Conservation (phyloP, 257 asterid genomes). For the Linaria vulgaris region DNA sequence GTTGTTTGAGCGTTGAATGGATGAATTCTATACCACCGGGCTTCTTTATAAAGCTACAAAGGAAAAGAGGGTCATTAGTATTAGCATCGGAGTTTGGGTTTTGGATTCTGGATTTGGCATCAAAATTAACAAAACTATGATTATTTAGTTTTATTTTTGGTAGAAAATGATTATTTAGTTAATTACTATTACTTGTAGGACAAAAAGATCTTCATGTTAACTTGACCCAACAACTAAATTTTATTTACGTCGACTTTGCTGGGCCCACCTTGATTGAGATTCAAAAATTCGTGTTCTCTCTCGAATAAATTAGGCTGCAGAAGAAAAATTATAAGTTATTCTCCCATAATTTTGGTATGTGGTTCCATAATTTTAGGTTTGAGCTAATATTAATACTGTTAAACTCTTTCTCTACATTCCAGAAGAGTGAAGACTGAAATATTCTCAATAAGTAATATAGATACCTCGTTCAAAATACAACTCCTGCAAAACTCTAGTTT, state of each 20-base stretch:
- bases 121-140: slow-evolving; percentile 16
- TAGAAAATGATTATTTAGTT: slow-evolving; percentile 26
- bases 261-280: not conserved
- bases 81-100: slow-evolving; percentile 4
- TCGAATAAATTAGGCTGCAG: not conserved
- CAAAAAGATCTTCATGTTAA: slow-evolving; percentile 26
- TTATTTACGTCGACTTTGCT: too few species aligned
- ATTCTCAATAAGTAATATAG: too few species aligned
- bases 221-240: too few species aligned
- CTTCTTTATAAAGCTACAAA: not conserved
- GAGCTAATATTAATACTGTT: too few species aligned
- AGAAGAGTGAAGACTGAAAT: too few species aligned
- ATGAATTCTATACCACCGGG: not conserved
- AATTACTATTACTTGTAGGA: slow-evolving; percentile 11
- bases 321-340: not conserved
- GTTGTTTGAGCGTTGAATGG: not conserved
- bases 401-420: too few species aligned
- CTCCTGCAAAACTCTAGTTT: too few species aligned
- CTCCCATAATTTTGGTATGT: not conserved
- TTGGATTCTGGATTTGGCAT: slow-evolving; percentile 2
- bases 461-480: too few species aligned
- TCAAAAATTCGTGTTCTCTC: not conserved
- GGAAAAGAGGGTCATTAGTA: not conserved
- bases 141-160: slow-evolving; percentile 24
- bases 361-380: too few species aligned